A percentile compares a stretch with the other conserved stretches of the same genome.
Conservation (phyloP, 768 basidiomycete genomes). For the Calocybe indica region DNA sequence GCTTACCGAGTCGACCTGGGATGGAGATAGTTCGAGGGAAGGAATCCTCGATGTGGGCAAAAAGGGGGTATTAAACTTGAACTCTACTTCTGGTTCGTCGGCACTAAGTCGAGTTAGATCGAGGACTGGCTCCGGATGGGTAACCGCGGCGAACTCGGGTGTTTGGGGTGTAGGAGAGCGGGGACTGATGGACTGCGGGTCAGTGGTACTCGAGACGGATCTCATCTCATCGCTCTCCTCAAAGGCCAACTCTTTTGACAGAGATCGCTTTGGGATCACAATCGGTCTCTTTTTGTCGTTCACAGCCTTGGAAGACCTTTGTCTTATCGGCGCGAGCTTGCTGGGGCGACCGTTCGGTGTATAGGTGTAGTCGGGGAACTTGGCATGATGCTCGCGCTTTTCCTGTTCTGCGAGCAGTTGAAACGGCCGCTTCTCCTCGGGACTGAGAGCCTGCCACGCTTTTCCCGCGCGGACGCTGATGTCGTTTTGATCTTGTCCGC, state of each 20-base stretch:
- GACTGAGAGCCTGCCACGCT: conserved; percentile 20
- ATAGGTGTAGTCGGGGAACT: conserved; percentile 23
- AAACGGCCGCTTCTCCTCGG: conserved; percentile 15
- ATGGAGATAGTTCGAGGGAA: conserved; percentile 11
- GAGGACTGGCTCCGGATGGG: background rate
- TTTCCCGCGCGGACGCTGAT: conserved; percentile 25
- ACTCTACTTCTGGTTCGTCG: background rate
- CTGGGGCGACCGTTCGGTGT: conserved; percentile 12
- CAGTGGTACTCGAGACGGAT: background rate
- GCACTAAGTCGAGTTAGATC: conserved; percentile 1
- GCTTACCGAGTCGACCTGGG: conserved; percentile 10
- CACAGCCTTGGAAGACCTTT: conserved; percentile 2
- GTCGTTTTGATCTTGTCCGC: conserved; percentile 23
- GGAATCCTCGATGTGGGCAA: conserved; percentile 18
- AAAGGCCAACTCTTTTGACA: background rate
- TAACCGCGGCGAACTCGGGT: background rate
- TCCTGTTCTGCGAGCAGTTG: conserved; percentile 16
- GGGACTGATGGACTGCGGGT: background rate
- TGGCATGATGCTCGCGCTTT: conserved; percentile 18
- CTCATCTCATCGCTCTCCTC: background rate
- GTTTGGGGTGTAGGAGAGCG: background rate
- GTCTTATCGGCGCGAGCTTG: conserved; percentile 9
- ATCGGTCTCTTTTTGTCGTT: conserved; percentile 2
- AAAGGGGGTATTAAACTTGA: conserved; percentile 7
- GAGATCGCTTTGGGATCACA: background rate